These are phyloP conservation scores for Fusarium drepaniforme DNA, from an alignment of 2,329 filamentous ascomycete species.

Conservation along the genomic window DNA sequence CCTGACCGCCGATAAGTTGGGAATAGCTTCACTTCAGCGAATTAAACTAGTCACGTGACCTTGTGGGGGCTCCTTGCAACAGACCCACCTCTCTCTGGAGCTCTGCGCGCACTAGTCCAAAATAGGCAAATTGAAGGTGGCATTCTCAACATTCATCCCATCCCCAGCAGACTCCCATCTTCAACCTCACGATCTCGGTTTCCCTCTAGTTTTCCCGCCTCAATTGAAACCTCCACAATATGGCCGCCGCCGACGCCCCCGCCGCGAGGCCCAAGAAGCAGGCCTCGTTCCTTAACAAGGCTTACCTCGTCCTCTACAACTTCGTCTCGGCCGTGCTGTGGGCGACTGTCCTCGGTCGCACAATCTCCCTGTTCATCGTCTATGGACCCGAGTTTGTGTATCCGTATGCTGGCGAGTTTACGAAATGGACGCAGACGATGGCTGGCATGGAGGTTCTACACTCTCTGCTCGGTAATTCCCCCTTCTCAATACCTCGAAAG, in stretches of 20 bases:
- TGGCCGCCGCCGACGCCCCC: slow-evolving; percentile 39
- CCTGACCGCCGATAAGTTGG: too few relatives aligned
- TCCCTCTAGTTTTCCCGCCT: background rate
- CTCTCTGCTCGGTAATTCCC: slow-evolving; percentile 74
- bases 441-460: slow-evolving; percentile 89
- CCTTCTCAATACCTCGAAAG: background rate
- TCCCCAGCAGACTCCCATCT: slow-evolving; percentile 10
- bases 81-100: background rate
- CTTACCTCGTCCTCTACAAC: slow-evolving; percentile 91
- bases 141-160: slow-evolving; percentile 36
- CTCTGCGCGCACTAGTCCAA: slow-evolving; percentile 23
- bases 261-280: slow-evolving; percentile 41
- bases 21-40: too few relatives aligned
- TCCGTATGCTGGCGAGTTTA: slow-evolving; percentile 72
- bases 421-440: slow-evolving; percentile 85
- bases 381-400: slow-evolving; percentile 72
- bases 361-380: slow-evolving; percentile 65
- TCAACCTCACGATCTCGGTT: background rate
- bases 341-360: slow-evolving; percentile 80
- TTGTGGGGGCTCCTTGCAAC: too few relatives aligned
- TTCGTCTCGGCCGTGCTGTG: slow-evolving; percentile 81
- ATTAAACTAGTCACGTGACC: too few relatives aligned
- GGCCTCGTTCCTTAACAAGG: slow-evolving; percentile 59
- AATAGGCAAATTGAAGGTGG: slow-evolving; percentile 31
- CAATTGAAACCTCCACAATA: slow-evolving; percentile 13